Evolutionary conservation across 805 yeast genomes (phyloP), one percentile per base, ranked within the genome.

Genomic region (Candida awuae): DNA sequence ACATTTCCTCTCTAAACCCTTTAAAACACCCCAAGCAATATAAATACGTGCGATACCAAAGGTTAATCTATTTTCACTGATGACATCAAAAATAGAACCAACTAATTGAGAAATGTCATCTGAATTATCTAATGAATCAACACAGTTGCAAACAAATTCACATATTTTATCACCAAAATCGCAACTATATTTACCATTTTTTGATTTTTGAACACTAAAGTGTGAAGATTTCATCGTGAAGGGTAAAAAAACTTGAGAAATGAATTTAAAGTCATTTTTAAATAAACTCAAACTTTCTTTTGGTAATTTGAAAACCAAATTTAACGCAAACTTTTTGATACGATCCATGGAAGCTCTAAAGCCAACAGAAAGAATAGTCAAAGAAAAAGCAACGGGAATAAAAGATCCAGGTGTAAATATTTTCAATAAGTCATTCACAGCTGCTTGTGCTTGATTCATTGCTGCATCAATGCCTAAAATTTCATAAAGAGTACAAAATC

Each of bases 391-490:
- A 1, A 79, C 67, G 26, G 79, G 77, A 37, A 86, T 70, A 18
- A 61, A 48, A 0, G 84, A 73, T 2, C 56, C 45, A 3, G 72
- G 68, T 0, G 67, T 53, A 18, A 84, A 65, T 12, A 84, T 55
- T 1, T 61, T 61, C 2, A 75, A 54, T 32, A 87, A 72, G 49
- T 84, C 94, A 7, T 61, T 61, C 1, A 71, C 59, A 0, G 92
- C 90, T 10, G 85, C 95, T 48, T 79, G 78, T 1, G 88, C 77
- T 58, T 88, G 96, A 50, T 88, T 87, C 50, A 84, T 61, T 0
- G 95, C 83, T 0, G 95, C 77, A 55, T 87, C 96, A 29, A 87
- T 70, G 1, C 86, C 92, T 20, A 84, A 61, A 34, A 87, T 82
- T 52, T 87, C 95, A 50, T 75, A 81, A 12, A 87, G 59, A 0